phyloP scores from a whole-genome alignment of 176 grass and related monocot genomes.

The Oryza glumipatula region DNA sequence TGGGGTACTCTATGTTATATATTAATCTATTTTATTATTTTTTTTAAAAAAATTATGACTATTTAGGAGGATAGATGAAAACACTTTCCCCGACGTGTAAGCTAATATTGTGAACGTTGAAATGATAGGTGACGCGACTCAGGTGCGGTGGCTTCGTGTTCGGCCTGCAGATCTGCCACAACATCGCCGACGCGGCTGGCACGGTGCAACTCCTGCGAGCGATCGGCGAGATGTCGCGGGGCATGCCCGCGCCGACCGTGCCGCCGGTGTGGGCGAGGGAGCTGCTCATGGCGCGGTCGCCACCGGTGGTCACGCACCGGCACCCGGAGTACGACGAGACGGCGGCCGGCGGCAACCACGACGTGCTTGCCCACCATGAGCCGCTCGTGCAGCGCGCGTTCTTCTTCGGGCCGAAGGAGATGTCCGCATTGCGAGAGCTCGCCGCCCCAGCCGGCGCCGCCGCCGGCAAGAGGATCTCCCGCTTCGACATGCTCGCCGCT shows the following conservation, averaged over 20 bases:
- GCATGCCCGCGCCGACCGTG: slow-evolving; percentile 15
- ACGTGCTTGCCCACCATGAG: not conserved
- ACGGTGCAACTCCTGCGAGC: slow-evolving; percentile 25
- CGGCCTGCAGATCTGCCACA: slow-evolving; percentile 32
- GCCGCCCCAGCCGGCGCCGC: not conserved
- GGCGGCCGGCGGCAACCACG: not conserved
- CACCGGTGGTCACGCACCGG: slow-evolving; percentile 17
- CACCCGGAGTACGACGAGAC: slow-evolving; percentile 35
- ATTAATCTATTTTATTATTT: too few relatives aligned
- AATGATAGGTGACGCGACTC: slow-evolving; percentile 19
- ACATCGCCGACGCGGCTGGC: slow-evolving; percentile 24
- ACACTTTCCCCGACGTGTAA: too few relatives aligned
- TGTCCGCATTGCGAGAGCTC: not conserved
- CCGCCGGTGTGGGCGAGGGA: slow-evolving; percentile 25
- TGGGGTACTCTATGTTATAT: too few relatives aligned
- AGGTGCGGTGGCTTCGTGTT: slow-evolving; percentile 33
- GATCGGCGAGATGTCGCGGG: slow-evolving; percentile 30
- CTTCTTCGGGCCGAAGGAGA: slow-evolving; percentile 37
- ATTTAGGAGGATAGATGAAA: too few relatives aligned
- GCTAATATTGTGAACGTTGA: too few relatives aligned
- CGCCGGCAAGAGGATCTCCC: not conserved
- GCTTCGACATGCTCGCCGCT: slow-evolving; percentile 41
- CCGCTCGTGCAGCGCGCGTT: slow-evolving; percentile 29
- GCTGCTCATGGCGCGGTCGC: slow-evolving; percentile 1
- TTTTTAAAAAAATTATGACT: too few relatives aligned